Evolutionary conservation across 164 flowering plant species (phyloP).

Genomic region (Nymphaea thermarum): DNA sequence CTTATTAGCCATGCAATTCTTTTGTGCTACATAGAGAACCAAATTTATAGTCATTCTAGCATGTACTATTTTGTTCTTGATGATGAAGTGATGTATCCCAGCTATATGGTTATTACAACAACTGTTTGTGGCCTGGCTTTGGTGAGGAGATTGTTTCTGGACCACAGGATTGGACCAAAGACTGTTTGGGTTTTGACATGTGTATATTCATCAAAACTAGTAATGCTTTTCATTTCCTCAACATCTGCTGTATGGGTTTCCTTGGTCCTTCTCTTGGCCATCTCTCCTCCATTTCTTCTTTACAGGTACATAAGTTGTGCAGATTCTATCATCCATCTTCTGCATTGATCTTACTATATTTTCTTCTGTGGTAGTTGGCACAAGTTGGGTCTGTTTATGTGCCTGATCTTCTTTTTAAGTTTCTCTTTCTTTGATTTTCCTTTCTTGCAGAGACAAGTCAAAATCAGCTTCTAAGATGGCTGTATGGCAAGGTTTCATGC

Average conservation of each 20-base stretch:
- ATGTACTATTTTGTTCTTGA: constrained; percentile 80
- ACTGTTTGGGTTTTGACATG: constrained; percentile 83
- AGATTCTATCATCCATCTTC: neutral
- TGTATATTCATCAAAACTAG: constrained; percentile 72
- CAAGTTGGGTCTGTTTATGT: neutral
- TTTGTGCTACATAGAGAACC: constrained; percentile 72
- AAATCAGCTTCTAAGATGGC: constrained; percentile 72
- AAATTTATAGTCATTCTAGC: constrained; percentile 65
- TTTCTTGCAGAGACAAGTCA: constrained; percentile 58
- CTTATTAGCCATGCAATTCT: constrained; percentile 73
- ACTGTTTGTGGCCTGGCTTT: constrained; percentile 73
- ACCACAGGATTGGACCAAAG: constrained; percentile 68
- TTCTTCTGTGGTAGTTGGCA: neutral
- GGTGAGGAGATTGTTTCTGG: constrained; percentile 68
- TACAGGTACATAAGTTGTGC: constrained; percentile 49
- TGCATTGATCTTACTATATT: neutral
- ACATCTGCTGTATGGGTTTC: constrained; percentile 77
- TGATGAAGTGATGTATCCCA: constrained; percentile 94
- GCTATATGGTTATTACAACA: constrained; percentile 87
- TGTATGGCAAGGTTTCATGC: constrained; percentile 87
- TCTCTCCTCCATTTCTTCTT: constrained; percentile 93
- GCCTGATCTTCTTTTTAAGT: too few relatives aligned
- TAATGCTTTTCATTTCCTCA: constrained; percentile 77
- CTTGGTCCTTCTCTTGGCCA: constrained; percentile 71
- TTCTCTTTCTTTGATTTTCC: neutral